Base-by-base conservation (phyloP, 2,329 filamentous ascomycete genomes). In the Penicillium occitanis region DNA sequence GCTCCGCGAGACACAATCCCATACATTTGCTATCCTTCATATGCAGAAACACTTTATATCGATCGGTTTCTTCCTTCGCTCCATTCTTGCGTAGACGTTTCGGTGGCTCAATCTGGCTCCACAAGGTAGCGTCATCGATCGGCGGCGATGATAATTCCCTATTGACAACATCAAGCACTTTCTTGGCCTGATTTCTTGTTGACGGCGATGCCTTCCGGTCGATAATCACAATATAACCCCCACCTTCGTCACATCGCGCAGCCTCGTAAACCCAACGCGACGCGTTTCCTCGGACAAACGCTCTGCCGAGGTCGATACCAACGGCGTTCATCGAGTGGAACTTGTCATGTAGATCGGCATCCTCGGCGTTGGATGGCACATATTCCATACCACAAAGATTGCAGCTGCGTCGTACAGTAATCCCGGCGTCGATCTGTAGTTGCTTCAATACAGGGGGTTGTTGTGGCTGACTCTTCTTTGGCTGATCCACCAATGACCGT, bases 321-420 rank as follows among this genome's bases (percentile, higher is more conserved):
- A 85, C 84, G 2, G 83, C 78, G 70, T 87, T 86, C 77, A 86
- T 85, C 42, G 85, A 84, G 73, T 90, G 88, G 70, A 87, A 90
- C 68, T 86, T 87, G 69, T 85, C 84, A 72, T 90, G 88, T 63
- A 90, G 72, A 6, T 82, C 83, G n/a, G 81, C 79, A 70, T 90
- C 88, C 71, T 89, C 87, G 6, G 80, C 76, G 60, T 85, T 85
- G 0, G 87, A 88, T 3, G 87, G 85, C 40, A 87, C 82, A 70
- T 90, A 90, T 63, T 88, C 86, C 88, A 90, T 90, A 0, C 86
- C 85, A 70, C 88, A 90, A 2, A 78, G 80, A 44, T 80, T 78
- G 75, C 88, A 90, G 11, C 83, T 85, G 69, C 84, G 85, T 57
- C 85, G 82, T 46, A 84, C 77, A 50, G 85, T 82, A 46, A 81